Conservation (phyloP, 352 stramenopile species). For the Phytophthora sansomeana region DNA sequence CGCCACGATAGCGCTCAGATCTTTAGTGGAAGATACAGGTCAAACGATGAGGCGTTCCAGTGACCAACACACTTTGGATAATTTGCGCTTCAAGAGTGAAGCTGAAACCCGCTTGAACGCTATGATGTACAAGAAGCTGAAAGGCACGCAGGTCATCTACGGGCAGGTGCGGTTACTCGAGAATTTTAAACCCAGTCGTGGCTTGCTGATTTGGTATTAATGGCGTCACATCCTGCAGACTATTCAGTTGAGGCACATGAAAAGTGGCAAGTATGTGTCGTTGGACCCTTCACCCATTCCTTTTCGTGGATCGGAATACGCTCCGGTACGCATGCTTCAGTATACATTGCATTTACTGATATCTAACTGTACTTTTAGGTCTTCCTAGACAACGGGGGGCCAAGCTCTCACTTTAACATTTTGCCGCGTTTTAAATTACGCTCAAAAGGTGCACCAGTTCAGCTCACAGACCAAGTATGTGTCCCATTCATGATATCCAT, state of each 20-base stretch:
- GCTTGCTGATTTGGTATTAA: background rate
- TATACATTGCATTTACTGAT: conserved; percentile 7
- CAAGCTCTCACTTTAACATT: conserved; percentile 58
- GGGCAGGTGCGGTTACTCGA: conserved; percentile 47
- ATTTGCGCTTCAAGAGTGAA: conserved; percentile 77
- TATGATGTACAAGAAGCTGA: conserved; percentile 76
- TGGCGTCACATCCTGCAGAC: conserved; percentile 32
- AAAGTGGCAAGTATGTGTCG: conserved; percentile 67
- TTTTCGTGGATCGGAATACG: conserved; percentile 62
- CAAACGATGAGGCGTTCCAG: conserved; percentile 15
- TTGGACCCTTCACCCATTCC: conserved; percentile 52
- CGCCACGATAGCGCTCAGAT: conserved; percentile 54
- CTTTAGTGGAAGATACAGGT: conserved; percentile 16
- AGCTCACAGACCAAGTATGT: conserved; percentile 70
- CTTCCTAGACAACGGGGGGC: conserved; percentile 53
- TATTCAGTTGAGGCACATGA: conserved; percentile 70
- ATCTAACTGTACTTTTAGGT: conserved; percentile 46
- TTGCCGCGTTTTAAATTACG: conserved; percentile 73
- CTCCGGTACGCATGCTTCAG: conserved; percentile 41
- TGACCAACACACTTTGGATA: conserved; percentile 43
- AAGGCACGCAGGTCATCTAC: conserved; percentile 68
- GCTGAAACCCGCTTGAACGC: conserved; percentile 71
- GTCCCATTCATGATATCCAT: background rate
- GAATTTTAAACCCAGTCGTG: background rate
- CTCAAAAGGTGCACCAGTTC: conserved; percentile 66